A percentile compares a stretch with the other conserved stretches of the same genome.
Evolutionary conservation across 495 filamentous ascomycete genomes (phyloP).

Genomic region (Aspergillus steynii): DNA sequence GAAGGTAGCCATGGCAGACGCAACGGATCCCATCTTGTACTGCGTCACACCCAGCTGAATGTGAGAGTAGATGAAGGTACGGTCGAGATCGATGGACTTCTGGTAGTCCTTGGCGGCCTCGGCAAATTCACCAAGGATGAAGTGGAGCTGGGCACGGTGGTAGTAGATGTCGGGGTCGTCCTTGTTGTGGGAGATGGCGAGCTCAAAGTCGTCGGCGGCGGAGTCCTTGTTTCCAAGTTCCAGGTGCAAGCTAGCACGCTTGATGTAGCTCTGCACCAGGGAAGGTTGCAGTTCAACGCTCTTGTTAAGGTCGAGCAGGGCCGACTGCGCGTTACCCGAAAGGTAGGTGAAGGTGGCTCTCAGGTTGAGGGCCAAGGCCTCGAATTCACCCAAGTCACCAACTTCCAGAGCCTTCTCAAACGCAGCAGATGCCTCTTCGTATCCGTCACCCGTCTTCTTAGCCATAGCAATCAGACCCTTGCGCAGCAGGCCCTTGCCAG

Average conservation of each 20-base stretch:
- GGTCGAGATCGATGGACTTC: conserved; percentile 96
- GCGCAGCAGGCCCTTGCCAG: conserved; percentile 81
- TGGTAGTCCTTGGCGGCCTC: conserved; percentile 98
- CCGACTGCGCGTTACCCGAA: conserved; percentile 79
- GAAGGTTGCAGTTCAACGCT: conserved; percentile 85
- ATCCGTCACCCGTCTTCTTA: conserved; percentile 83
- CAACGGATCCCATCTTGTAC: conserved; percentile 99
- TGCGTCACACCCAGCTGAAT: conserved; percentile 99
- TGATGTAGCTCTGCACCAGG: conserved; percentile 96
- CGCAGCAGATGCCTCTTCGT: conserved; percentile 77
- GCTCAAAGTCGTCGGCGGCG: conserved; percentile 83
- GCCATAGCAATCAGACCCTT: conserved; percentile 77
- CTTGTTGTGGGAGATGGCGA: conserved; percentile 80
- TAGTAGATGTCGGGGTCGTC: conserved; percentile 98
- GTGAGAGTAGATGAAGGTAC: conserved; percentile 97
- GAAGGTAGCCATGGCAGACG: conserved; percentile 98
- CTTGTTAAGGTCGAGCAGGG: conserved; percentile 81
- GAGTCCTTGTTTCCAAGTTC: conserved; percentile 88
- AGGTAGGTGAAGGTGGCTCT: conserved; percentile 94
- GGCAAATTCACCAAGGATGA: conserved; percentile 90
- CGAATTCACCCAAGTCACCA: conserved; percentile 72
- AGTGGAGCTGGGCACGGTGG: conserved; percentile 97
- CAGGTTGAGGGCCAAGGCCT: conserved; percentile 93
- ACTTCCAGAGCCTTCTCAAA: conserved; percentile 88
- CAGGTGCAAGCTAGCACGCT: conserved; percentile 95